Conservation (phyloP, 352 stramenopile genomes). For the Globisporangium irregulare region DNA sequence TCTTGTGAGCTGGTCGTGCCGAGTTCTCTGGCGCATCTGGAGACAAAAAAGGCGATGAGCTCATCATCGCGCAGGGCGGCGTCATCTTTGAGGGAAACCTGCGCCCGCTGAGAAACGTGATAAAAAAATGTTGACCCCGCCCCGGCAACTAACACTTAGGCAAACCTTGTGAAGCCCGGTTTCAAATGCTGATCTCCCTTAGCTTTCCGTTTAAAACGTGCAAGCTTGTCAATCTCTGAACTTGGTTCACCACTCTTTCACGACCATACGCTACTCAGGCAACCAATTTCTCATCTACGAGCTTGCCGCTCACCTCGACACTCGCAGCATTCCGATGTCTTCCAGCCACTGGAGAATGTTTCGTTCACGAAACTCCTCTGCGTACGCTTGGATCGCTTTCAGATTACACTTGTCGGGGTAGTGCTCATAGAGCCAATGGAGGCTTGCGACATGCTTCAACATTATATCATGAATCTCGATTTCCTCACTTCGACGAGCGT, state of each 20-base stretch:
- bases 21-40: conserved; percentile 9
- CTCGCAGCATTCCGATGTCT: background rate
- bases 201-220: background rate
- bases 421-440: background rate
- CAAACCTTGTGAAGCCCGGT: background rate
- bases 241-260: background rate
- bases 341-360: background rate
- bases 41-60: conserved; percentile 5
- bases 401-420: background rate
- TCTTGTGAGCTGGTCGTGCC: conserved; percentile 12
- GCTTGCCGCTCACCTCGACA: background rate
- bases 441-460: background rate
- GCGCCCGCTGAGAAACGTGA: background rate
- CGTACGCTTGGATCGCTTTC: background rate
- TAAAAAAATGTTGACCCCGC: background rate
- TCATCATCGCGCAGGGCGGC: conserved; percentile 17
- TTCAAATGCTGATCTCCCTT: background rate
- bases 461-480: background rate
- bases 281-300: background rate
- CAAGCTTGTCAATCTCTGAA: background rate
- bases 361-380: background rate
- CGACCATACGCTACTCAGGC: background rate
- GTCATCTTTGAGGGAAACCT: conserved; percentile 7
- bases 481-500: background rate
- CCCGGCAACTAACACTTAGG: background rate